These are phyloP conservation scores for Hygrocybe coccinea DNA, from an alignment of 768 basidiomycete genomes.

Conservation along the genomic window DNA sequence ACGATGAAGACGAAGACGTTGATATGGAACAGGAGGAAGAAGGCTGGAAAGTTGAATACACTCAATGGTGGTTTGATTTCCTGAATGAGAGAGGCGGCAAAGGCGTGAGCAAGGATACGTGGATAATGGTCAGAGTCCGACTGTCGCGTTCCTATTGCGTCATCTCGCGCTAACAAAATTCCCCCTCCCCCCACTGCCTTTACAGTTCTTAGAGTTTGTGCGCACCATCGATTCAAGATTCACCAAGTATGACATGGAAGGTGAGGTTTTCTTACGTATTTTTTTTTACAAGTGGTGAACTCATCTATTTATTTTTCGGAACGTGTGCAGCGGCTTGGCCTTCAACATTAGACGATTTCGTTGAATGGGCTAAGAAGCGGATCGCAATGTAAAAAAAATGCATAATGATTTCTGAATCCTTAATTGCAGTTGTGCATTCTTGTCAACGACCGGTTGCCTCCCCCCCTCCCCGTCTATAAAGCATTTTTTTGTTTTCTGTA, in stretches of 20 bases:
- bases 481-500: too few species aligned
- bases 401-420: neutral
- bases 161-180: slow-evolving; percentile 3
- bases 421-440: too few species aligned
- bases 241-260: slow-evolving; percentile 69
- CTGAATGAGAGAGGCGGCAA: slow-evolving; percentile 58
- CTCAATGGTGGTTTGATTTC: slow-evolving; percentile 77
- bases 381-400: neutral
- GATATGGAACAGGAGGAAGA: slow-evolving; percentile 43
- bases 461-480: neutral
- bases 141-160: neutral
- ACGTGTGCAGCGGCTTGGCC: slow-evolving; percentile 57
- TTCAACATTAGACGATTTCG: slow-evolving; percentile 63
- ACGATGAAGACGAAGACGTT: slow-evolving; percentile 44
- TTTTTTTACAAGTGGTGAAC: neutral
- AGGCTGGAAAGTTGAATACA: slow-evolving; percentile 62
- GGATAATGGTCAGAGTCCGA: slow-evolving; percentile 77
- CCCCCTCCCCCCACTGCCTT: too few species aligned
- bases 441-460: neutral
- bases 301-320: neutral
- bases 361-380: slow-evolving; percentile 41
- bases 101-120: slow-evolving; percentile 85
- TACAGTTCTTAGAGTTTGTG: slow-evolving; percentile 79
- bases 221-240: slow-evolving; percentile 71
- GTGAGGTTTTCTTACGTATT: slow-evolving; percentile 39